Base-by-base conservation (phyloP, 2,329 filamentous ascomycete species). In the Fusarium irregulare region DNA sequence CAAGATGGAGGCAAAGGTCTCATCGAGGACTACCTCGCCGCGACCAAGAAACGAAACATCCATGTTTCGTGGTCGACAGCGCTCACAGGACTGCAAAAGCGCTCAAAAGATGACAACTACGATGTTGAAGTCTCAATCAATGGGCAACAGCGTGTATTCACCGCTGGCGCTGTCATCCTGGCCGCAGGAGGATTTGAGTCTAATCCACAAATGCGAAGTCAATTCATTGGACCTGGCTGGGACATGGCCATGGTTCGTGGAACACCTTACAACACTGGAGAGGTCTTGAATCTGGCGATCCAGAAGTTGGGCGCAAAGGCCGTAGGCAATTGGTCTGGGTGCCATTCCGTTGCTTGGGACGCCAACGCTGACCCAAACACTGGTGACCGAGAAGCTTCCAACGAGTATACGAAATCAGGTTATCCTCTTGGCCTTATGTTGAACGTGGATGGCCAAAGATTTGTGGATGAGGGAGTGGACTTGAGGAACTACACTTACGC, bases 201-300 rank as follows among this genome's bases (percentile, higher is more conserved):
- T 7, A 89, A 86, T 40, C 80, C 88, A 0, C 80, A 82, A 4
- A 82, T 91, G 81, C 83, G 88, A n/a, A 79, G 82, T 6, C 83
- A 88, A 55, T 82, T 80, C 51, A 78, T 85, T 12, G 89, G 89
- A 0, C 64, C 71, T 2, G 64, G 61, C 2, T 73, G 71, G 71
- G 71, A 73, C n/a, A 32, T 73, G 45, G 71, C 71, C 11, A 73
- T 69, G 70, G 68, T 73, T 2, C 68, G 71, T 0, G 71, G 85
- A 10, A 68, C 65, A 6, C 65, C 64, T 7, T 68, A 68, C n/a
- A 68, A 68, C 11, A 68, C 51, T 1, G 64, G 61, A 2, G 61
- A 64, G 16, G 60, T 57, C 28, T 6, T 64, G 16, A 28, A 18
- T 7, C 7, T 64, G 1, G 61, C 61, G 0, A 58, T 64, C 1